Conservation (phyloP, 768 basidiomycete species). For the Kwoniella bestiolae region DNA sequence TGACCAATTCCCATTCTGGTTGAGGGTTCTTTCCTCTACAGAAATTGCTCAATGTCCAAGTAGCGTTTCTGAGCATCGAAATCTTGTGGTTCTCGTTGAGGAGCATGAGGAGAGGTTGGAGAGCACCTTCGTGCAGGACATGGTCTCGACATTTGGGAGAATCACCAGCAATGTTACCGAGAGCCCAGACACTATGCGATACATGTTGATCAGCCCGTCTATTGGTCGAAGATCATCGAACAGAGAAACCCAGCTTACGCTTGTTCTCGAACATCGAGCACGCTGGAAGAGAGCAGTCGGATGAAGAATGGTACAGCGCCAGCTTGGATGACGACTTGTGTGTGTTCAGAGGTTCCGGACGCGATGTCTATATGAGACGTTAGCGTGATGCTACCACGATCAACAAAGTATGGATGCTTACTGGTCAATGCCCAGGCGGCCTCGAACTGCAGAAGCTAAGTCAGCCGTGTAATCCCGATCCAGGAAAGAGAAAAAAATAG, state of each 20-base stretch:
- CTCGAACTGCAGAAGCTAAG: conserved; percentile 69
- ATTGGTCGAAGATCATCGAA: background rate
- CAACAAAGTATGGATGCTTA: conserved; percentile 22
- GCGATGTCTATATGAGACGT: conserved; percentile 68
- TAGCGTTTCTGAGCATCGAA: conserved; percentile 95
- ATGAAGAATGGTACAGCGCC: conserved; percentile 97
- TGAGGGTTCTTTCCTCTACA: conserved; percentile 98
- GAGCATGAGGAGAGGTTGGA: conserved; percentile 81
- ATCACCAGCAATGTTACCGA: conserved; percentile 99
- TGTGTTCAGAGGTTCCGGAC: conserved; percentile 97
- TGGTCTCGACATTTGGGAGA: conserved; percentile 97
- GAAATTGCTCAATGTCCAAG: conserved; percentile 99
- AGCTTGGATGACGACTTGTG: conserved; percentile 93
- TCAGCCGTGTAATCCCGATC: background rate
- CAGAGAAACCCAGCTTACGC: conserved; percentile 63
- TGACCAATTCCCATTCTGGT: conserved; percentile 94
- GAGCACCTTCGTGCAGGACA: conserved; percentile 88
- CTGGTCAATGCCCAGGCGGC: conserved; percentile 96
- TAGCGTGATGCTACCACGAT: background rate
- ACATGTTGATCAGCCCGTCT: background rate
- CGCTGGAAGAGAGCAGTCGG: conserved; percentile 88
- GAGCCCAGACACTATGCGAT: conserved; percentile 78
- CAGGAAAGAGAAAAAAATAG: background rate
- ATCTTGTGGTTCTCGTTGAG: conserved; percentile 97
- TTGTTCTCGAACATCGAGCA: conserved; percentile 96